Percentiles rank a stretch among this genome's conserved stretches.
Conservation (phyloP, 2,329 filamentous ascomycete species). For the Fusarium verticillioides region DNA sequence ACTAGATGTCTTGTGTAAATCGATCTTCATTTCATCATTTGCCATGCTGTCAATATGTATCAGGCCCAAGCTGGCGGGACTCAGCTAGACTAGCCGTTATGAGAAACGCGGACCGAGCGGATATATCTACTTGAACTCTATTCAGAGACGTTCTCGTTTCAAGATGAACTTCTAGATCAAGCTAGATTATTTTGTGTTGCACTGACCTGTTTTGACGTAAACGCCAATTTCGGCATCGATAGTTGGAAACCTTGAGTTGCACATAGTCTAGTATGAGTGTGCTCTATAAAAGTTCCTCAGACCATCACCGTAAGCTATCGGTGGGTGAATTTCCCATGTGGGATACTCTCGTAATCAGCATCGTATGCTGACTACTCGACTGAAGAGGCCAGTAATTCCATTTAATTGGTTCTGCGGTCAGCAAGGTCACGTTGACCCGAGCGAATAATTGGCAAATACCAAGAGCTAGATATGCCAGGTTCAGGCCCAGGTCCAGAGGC, state of each 20-base stretch:
- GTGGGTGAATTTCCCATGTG: background rate
- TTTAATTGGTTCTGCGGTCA: background rate
- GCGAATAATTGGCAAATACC: slow-evolving; percentile 11
- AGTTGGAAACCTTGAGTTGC: background rate
- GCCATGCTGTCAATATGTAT: background rate
- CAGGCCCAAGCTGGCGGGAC: background rate
- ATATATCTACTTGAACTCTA: slow-evolving; percentile 9
- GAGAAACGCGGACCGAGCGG: background rate
- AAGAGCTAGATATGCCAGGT: background rate
- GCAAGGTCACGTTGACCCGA: slow-evolving; percentile 2
- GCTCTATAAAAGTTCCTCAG: background rate
- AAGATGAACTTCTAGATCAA: slow-evolving; percentile 11
- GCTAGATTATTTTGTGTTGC: background rate
- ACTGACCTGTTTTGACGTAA: slow-evolving; percentile 1
- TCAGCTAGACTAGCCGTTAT: background rate
- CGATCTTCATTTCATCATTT: background rate
- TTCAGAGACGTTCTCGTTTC: background rate
- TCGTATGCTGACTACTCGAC: background rate
- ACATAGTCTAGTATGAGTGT: background rate
- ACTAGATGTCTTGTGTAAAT: background rate
- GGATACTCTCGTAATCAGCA: background rate
- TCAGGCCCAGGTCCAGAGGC: background rate
- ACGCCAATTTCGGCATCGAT: background rate
- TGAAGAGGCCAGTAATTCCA: background rate
- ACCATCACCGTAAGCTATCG: slow-evolving; percentile 1